Evolutionary conservation across 1,284 basidiomycete species (phyloP).

Genomic region (Heliocybe sulcata): DNA sequence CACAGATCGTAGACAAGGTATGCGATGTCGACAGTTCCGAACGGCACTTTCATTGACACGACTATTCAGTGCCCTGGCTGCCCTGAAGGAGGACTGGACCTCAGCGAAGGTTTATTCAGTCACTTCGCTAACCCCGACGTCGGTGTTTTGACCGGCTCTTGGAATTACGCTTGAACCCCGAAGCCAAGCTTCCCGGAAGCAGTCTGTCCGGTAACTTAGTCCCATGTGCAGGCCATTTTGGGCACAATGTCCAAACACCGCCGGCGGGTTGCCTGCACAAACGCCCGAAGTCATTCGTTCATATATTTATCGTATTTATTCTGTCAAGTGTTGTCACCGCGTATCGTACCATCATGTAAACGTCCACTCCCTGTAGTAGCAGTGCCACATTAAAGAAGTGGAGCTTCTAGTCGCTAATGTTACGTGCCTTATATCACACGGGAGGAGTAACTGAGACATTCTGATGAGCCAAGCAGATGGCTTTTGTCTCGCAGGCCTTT

Average conservation of each 20-base stretch:
- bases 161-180: constrained; percentile 31
- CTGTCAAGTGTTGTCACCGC: not conserved
- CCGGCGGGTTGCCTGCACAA: not conserved
- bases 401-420: not conserved
- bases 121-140: constrained; percentile 37
- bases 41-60: not conserved
- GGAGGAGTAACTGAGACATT: not conserved
- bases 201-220: not conserved
- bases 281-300: not conserved
- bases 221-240: not conserved
- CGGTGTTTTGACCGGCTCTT: constrained; percentile 53
- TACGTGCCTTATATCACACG: not conserved
- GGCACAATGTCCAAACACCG: not conserved
- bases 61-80: constrained; percentile 64
- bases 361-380: not conserved
- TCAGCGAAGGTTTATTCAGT: constrained; percentile 68
- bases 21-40: constrained; percentile 5
- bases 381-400: not conserved
- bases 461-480: too few relatives aligned
- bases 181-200: not conserved
- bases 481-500: not conserved
- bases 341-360: not conserved
- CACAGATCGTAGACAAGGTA: constrained; percentile 36
- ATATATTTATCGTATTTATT: not conserved
- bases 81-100: constrained; percentile 68